Evolutionary conservation across 805 yeast species (phyloP).

Genomic region (Danielia oregonensis): DNA sequence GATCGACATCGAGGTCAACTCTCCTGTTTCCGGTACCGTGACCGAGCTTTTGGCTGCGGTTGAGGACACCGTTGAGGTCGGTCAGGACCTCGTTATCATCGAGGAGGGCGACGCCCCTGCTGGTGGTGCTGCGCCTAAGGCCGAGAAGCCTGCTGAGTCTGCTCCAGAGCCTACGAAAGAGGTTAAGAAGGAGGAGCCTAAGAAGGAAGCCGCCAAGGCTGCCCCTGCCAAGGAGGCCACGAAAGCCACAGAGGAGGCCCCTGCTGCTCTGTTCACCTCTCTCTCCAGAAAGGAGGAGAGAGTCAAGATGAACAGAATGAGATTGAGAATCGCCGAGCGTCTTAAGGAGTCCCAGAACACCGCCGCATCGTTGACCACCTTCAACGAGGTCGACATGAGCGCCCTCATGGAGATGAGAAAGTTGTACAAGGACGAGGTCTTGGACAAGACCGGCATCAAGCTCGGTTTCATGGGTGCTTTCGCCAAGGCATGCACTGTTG

Average conservation of each 20-base stretch:
- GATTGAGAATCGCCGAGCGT: slow-evolving; percentile 97
- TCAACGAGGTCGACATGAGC: slow-evolving; percentile 97
- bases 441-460: slow-evolving; percentile 90
- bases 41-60: slow-evolving; percentile 76
- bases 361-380: slow-evolving; percentile 95
- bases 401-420: slow-evolving; percentile 90
- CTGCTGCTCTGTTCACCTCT: slow-evolving; percentile 36
- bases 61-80: slow-evolving; percentile 94
- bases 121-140: slow-evolving; percentile 20
- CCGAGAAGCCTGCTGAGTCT: slow-evolving; percentile 22
- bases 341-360: slow-evolving; percentile 99
- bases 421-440: slow-evolving; percentile 92
- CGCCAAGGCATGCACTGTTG: slow-evolving; percentile 88
- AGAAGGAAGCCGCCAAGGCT: slow-evolving; percentile 14
- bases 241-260: slow-evolving; percentile 19
- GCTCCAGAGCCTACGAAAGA: slow-evolving; percentile 16
- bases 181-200: slow-evolving; percentile 24
- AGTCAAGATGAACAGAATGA: slow-evolving; percentile 99
- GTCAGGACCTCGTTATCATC: slow-evolving; percentile 84
- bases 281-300: slow-evolving; percentile 85
- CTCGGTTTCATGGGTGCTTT: slow-evolving; percentile 99
- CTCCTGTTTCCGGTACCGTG: slow-evolving; percentile 89
- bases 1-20: slow-evolving; percentile 94
- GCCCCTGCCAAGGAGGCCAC: slow-evolving; percentile 33
- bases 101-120: slow-evolving; percentile 54